Evolutionary conservation across 768 basidiomycete genomes (phyloP).

Genomic region (Boletus subparvulus): DNA sequence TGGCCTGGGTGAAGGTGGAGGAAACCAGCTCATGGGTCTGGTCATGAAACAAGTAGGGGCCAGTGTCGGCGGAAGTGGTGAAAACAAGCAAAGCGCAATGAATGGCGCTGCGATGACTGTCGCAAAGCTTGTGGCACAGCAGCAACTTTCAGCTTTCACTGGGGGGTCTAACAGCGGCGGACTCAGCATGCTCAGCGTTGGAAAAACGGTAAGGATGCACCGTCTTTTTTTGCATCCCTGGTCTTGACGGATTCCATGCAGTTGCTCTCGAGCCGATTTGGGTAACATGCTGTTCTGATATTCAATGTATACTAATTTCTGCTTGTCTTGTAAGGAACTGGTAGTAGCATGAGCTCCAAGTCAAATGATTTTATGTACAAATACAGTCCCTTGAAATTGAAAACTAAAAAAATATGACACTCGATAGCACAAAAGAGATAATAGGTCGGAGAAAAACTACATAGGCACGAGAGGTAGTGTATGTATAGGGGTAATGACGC

Average conservation of each 20-base stretch:
- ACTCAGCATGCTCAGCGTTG: slow-evolving; percentile 53
- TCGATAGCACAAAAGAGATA: no score
- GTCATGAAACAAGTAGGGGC: slow-evolving; percentile 82
- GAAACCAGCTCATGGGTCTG: slow-evolving; percentile 71
- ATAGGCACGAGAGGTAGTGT: no score
- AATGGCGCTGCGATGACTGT: slow-evolving; percentile 84
- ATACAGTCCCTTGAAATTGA: no score
- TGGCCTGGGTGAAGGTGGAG: slow-evolving; percentile 44
- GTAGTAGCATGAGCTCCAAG: neutral
- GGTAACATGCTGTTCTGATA: neutral
- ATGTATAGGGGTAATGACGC: no score
- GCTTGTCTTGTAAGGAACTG: neutral
- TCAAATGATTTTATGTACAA: neutral
- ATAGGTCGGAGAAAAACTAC: no score
- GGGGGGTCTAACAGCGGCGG: slow-evolving; percentile 75
- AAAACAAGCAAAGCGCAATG: slow-evolving; percentile 76
- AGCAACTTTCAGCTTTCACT: slow-evolving; percentile 40
- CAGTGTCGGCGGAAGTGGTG: slow-evolving; percentile 63
- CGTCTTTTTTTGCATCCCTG: neutral
- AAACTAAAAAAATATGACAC: no score
- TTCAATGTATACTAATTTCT: neutral
- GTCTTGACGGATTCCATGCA: neutral
- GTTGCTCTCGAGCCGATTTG: slow-evolving; percentile 18
- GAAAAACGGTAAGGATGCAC: slow-evolving; percentile 41
- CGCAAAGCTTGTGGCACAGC: slow-evolving; percentile 78